Conservation (phyloP, 2,329 filamentous ascomycete species). For the Emmonsia crescens region DNA sequence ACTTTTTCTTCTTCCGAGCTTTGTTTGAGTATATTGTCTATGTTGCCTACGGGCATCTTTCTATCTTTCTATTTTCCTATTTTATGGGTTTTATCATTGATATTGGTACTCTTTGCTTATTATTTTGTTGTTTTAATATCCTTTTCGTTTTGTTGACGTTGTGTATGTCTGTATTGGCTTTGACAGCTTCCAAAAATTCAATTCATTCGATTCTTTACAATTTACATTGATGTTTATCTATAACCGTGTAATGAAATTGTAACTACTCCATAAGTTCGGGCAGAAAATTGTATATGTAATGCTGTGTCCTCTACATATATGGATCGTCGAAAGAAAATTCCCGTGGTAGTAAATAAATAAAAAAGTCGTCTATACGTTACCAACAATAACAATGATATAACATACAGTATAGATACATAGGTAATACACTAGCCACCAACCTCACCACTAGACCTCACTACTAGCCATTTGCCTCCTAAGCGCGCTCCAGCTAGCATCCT, state of each 20-base stretch:
- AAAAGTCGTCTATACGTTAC: not conserved
- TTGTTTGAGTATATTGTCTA: conserved; percentile 5
- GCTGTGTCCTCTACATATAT: not conserved
- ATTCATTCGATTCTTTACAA: not conserved
- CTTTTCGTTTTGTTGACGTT: not conserved
- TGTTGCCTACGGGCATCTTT: not conserved
- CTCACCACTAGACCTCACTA: not conserved
- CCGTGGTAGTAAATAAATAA: not conserved
- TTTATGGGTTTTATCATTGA: not conserved
- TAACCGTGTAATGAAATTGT: not conserved
- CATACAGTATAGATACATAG: not conserved
- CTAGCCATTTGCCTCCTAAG: not conserved
- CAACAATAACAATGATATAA: not conserved
- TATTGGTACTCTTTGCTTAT: not conserved
- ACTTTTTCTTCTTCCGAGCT: conserved; percentile 4
- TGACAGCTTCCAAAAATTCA: not conserved
- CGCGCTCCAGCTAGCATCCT: not conserved
- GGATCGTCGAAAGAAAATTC: not conserved
- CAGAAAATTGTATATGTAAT: not conserved
- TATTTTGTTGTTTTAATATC: not conserved
- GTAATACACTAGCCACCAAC: not conserved
- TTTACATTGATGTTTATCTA: not conserved
- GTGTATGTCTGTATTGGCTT: not conserved
- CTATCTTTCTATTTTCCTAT: not conserved
- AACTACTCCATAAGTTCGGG: not conserved